Base-by-base conservation (phyloP, 495 filamentous ascomycete genomes). In the Lineolata rhizophorae region DNA sequence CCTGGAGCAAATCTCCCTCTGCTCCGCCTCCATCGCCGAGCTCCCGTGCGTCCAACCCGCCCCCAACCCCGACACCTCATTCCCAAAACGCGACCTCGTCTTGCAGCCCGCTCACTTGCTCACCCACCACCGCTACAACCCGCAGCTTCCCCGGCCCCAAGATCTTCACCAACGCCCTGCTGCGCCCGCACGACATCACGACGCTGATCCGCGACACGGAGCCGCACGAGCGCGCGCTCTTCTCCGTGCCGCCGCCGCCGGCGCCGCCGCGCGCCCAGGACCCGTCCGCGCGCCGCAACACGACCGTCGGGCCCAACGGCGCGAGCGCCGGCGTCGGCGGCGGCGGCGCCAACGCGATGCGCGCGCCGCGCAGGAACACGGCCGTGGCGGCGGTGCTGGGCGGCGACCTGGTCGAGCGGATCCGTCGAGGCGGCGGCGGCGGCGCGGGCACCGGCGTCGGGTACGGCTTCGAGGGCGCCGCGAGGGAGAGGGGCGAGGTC, bases 161-260 rank as follows among this genome's bases (percentile, higher is more conserved):
- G 44, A 79, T 85, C 46, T 97, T 95, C 55, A 91, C 85, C 40
- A 94, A 91, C 52, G 80, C 87, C 20, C 65, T 95, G 26, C 67
- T 95, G 30, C 70, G 72, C 35, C 66, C 67, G 35, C 76, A 78
- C 45, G 87, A 97, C 50, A 94, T 97, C 42, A 94, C 90, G 6
- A 65, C 81, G 8, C 51, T 97, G 10, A 94, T 97, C 42, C 77
- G 87, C 35, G 87, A 97, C 52, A 94, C 85, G 19, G 87, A 97
- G 54, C 57, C 71, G 12, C 87, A 97, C 56, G 87, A 97, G 54
- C 76, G 85, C 42, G 90, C 84, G 10, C 66, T 97, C 3, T 97
- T 97, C 57, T 83, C 84, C 21, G 70, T 90, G 5, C 79, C 83
- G 4, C 69, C 79, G 0, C 61, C 78, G 0, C 61, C 63, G 1